Percentiles rank a stretch among this genome's conserved stretches.
These are phyloP conservation scores for Yamadazyma akitaensis DNA, from an alignment of 805 yeast species.

Conservation along the genomic window DNA sequence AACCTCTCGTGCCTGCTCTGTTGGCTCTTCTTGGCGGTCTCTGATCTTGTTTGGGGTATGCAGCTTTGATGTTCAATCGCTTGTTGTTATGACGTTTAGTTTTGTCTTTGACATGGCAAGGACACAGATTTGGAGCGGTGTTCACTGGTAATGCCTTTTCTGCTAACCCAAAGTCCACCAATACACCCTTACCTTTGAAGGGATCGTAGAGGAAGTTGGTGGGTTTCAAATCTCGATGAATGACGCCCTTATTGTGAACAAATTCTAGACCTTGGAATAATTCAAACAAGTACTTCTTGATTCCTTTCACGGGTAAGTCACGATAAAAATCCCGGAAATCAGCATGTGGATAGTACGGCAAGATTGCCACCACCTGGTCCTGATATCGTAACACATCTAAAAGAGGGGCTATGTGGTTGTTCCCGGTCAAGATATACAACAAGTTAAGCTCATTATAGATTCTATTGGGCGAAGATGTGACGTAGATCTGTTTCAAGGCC, in stretches of 20 bases:
- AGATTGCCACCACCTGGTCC: constrained; percentile 90
- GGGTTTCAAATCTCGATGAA: constrained; percentile 46
- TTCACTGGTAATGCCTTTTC: constrained; percentile 40
- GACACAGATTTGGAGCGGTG: constrained; percentile 41
- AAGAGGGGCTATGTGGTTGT: constrained; percentile 78
- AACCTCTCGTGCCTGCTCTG: constrained; percentile 95
- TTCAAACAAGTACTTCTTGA: constrained; percentile 76
- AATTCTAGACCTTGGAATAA: constrained; percentile 70
- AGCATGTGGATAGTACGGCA: constrained; percentile 87
- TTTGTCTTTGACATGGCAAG: constrained; percentile 42
- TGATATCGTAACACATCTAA: constrained; percentile 82
- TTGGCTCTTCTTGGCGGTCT: constrained; percentile 91
- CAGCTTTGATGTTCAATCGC: constrained; percentile 34
- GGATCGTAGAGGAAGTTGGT: constrained; percentile 72
- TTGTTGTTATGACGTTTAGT: constrained; percentile 15
- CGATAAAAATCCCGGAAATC: constrained; percentile 87
- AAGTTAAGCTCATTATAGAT: constrained; percentile 84
- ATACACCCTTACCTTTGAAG: constrained; percentile 64
- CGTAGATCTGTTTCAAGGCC: constrained; percentile 90
- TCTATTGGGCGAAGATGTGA: constrained; percentile 90
- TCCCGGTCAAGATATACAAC: constrained; percentile 64
- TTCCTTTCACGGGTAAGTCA: constrained; percentile 74
- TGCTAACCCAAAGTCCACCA: constrained; percentile 92
- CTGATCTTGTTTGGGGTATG: constrained; percentile 83
- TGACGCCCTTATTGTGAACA: constrained; percentile 45